phyloP scores from a whole-genome alignment of 2,329 filamentous ascomycete genomes.

The Neonectria hederae region DNA sequence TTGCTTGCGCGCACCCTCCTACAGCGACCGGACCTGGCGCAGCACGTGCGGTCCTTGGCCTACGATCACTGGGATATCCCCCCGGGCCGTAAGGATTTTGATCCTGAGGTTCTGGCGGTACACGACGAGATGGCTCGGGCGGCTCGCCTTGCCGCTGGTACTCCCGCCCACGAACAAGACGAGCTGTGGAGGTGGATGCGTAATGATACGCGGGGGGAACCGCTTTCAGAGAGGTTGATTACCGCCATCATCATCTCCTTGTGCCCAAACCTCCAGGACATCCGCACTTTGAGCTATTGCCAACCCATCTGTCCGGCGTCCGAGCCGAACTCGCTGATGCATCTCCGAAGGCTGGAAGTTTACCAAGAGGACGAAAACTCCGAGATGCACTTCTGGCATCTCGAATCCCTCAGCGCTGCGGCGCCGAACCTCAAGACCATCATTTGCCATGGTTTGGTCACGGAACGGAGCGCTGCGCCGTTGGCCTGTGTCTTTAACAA shows the following conservation, averaged over 20 bases:
- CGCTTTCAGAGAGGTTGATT: neutral
- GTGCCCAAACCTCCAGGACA: neutral
- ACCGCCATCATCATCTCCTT: neutral
- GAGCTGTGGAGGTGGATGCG: neutral
- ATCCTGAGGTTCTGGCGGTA: neutral
- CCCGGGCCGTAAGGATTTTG: neutral
- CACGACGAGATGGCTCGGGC: neutral
- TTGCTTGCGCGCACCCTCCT: neutral
- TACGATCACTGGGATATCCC: neutral
- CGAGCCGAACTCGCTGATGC: neutral
- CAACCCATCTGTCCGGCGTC: neutral
- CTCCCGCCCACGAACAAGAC: neutral
- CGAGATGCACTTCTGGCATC: neutral
- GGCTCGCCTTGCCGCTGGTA: neutral
- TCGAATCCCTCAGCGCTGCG: neutral
- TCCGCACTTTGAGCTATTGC: neutral
- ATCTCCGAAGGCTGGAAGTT: neutral
- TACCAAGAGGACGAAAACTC: neutral
- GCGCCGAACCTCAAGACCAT: neutral
- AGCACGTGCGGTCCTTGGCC: neutral
- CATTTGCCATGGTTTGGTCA: neutral
- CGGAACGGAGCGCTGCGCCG: rapidly evolving
- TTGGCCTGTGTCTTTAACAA: neutral
- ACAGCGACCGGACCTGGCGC: neutral
- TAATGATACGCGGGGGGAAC: neutral